Base-by-base conservation (phyloP, 2,329 filamentous ascomycete species). In the Calonectria ilicicola region DNA sequence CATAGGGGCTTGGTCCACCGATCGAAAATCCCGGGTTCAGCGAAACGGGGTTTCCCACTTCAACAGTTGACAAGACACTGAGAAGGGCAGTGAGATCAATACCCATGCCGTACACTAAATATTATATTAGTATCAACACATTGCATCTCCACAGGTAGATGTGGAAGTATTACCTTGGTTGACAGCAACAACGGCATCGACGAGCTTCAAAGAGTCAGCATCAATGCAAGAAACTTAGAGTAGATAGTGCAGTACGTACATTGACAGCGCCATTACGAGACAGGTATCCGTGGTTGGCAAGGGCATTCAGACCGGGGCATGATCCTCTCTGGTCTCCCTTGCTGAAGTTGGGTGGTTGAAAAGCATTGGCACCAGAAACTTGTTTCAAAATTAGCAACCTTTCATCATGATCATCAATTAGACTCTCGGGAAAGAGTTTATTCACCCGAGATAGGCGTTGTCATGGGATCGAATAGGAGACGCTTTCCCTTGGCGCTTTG, bases 271-370 rank as follows among this genome's bases (percentile, higher is more conserved):
- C 53, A 40, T 21, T 60, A 5, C 53, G 53, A 9, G 21, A 32
- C 53, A 60, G 19, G 32, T 60, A 60, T 27, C 53, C 53, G 21
- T 60, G 53, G 15, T 60, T 60, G 53, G 53, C 53, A 17, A 60
- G 53, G n/a, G 53, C n/a, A 40, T 60, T 60, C n/a, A 60, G 53
- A 5, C 53, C 53, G 10, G 53, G 53, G 21, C 53, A 60, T 8
- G 35, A 40, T 23, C 53, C 53, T 60, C 53, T 60, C 53, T 60
- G 53, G 7, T 60, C 53, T 38, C 53, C 53, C 32, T 60, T 60
- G 53, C 29, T 38, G 53, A 60, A 60, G 27, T 60, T 29, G 5
- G 53, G 53, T 5, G 53, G 53, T 23, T 60, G 32, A 19, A 60
- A 60, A 29, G 53, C 53, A 12, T 60, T 26, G 12, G 21, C 21